phyloP scores from a whole-genome alignment of 179 eudicot species.

The Patellifolia procumbens region DNA sequence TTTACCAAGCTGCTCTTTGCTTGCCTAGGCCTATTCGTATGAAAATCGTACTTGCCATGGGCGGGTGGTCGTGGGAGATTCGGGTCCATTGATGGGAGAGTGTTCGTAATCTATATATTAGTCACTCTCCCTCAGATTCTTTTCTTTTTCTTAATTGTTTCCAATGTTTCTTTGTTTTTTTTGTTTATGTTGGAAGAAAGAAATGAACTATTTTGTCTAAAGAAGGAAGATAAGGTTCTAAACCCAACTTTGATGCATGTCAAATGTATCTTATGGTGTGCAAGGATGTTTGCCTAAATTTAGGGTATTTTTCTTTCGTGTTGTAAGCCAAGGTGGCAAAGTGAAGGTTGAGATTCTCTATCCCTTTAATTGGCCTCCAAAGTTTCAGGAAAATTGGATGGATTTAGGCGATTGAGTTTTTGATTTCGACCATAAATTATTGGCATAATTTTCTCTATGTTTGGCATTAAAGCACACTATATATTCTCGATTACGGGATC shows the following conservation, averaged over 20 bases:
- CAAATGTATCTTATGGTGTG: slow-evolving; percentile 16
- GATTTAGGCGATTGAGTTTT: slow-evolving; percentile 15
- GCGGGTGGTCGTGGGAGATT: slow-evolving; percentile 34
- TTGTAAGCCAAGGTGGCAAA: slow-evolving; percentile 4
- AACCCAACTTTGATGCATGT: slow-evolving; percentile 26
- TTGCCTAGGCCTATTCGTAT: slow-evolving; percentile 17
- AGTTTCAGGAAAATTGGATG: slow-evolving; percentile 25
- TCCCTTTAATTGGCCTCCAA: slow-evolving; percentile 23
- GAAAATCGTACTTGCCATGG: slow-evolving; percentile 30
- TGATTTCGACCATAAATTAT: slow-evolving; percentile 27
- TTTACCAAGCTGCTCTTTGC: slow-evolving; percentile 7
- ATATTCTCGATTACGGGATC: slow-evolving; percentile 3
- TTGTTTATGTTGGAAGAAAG: neutral
- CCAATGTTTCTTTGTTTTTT: neutral
- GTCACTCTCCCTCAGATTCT: slow-evolving; percentile 8
- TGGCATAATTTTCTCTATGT: neutral
- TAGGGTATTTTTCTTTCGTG: slow-evolving; percentile 2
- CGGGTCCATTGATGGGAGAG: slow-evolving; percentile 22
- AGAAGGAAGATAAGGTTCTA: slow-evolving; percentile 6
- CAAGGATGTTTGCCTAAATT: slow-evolving; percentile 23
- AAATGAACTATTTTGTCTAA: neutral
- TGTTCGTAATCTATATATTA: neutral
- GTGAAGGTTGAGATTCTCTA: slow-evolving; percentile 18
- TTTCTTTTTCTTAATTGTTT: neutral
- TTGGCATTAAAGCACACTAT: neutral